Conservation (phyloP, 83 land plant species). For the Larix sibirica region DNA sequence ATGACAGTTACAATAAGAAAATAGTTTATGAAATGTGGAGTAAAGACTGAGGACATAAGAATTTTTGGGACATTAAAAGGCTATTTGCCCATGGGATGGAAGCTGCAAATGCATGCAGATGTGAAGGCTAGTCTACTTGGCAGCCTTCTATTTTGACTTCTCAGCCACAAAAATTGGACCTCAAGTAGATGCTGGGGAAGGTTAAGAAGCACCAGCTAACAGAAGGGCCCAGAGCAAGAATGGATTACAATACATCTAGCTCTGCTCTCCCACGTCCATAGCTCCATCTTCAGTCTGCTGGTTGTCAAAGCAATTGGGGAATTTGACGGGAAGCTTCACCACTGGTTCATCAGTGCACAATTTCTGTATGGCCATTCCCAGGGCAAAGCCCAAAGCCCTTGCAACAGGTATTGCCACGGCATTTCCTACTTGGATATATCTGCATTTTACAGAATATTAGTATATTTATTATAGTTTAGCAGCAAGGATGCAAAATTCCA, state of each 20-base stretch:
- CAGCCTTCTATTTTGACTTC: no score
- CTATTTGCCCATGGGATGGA: no score
- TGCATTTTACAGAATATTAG: constrained; percentile 8
- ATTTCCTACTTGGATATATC: constrained; percentile 92
- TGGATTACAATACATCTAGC: background rate
- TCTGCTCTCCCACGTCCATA: constrained; percentile 17
- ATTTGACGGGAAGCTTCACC: constrained; percentile 37
- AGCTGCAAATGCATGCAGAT: no score
- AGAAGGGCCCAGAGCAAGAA: no score
- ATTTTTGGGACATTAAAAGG: no score
- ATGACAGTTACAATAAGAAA: no score
- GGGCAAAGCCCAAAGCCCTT: constrained; percentile 70
- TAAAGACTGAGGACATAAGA: no score
- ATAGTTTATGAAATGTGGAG: no score
- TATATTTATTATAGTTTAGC: background rate
- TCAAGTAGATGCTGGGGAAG: no score
- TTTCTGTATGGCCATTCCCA: constrained; percentile 50
- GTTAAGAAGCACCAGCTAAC: no score
- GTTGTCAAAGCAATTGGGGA: constrained; percentile 22
- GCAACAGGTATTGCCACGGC: constrained; percentile 95
- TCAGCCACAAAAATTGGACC: no score
- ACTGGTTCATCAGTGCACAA: constrained; percentile 24
- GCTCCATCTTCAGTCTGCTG: constrained; percentile 7
- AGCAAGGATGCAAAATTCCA: background rate
- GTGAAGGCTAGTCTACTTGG: no score